phyloP scores from a whole-genome alignment of 768 basidiomycete species.

The Psilocybe cubensis region DNA sequence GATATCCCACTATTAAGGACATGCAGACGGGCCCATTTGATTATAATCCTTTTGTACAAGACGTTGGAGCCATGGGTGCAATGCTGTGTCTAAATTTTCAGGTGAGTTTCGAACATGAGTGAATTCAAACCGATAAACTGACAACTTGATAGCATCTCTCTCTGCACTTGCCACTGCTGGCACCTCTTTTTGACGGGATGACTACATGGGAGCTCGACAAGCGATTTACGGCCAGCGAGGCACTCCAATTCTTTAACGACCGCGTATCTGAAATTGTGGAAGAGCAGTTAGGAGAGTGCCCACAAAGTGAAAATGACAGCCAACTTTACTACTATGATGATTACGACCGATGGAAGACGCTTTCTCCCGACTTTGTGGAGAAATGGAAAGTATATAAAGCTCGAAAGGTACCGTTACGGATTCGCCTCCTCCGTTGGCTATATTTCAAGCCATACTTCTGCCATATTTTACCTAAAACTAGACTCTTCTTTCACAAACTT shows the following conservation, averaged over 20 bases:
- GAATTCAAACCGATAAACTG: conserved; percentile 26
- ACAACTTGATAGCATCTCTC: conserved; percentile 18
- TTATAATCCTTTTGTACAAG: conserved; percentile 8
- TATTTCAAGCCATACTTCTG: not conserved
- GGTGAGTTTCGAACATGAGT: not conserved
- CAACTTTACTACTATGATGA: not conserved
- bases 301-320: not conserved
- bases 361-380: conserved; percentile 16
- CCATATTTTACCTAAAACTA: not conserved
- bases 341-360: conserved; percentile 21
- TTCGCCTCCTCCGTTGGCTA: conserved; percentile 5
- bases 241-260: conserved; percentile 25
- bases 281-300: not conserved
- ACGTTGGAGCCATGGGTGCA: conserved; percentile 23
- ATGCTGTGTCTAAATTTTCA: conserved; percentile 6
- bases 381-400: conserved; percentile 20
- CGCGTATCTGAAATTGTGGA: not conserved
- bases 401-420: conserved; percentile 6
- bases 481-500: not conserved
- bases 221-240: conserved; percentile 10
- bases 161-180: conserved; percentile 24
- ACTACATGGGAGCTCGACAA: conserved; percentile 21
- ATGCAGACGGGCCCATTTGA: conserved; percentile 12
- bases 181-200: conserved; percentile 31
- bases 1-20: conserved; percentile 18